Evolutionary conservation across 2,329 filamentous ascomycete species (phyloP), one percentile per base, ranked within the genome.

Genomic region (Emergomyces africanus): DNA sequence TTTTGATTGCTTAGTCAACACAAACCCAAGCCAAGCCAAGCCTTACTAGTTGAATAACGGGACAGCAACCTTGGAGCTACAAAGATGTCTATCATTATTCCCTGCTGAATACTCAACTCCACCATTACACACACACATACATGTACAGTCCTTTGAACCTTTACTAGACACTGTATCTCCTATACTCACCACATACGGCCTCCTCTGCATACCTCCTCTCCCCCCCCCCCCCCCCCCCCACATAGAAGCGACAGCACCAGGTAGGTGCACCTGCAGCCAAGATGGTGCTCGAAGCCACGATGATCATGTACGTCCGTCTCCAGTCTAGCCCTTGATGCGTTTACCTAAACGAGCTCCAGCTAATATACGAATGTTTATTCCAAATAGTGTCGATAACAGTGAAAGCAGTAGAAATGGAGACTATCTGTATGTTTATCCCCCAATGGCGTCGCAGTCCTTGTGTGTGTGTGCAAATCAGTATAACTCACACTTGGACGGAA

Each of bases 231-330:
- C n/a, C n/a, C n/a, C n/a, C n/a, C n/a, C n/a, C n/a, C n/a, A n/a
- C 37, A 6, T n/a, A 33, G 10, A 28, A 30, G 6, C 10, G 6
- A 12, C 35, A 42, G 53, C 53, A 30, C 53, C 23, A 44, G 56
- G 61, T 23, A 44, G 56, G 61, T 63, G 63, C 71, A 68, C 71
- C 60, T 64, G 68, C 74, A 74, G 77, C 74, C 84, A 91, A 81
- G 71, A 99, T 99, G 94, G 89, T 87, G 77, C 86, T 99, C 77
- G 94, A 99, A 85, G 95, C 94, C 79, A 95, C 95, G 64, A 97
- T 99, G 91, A 89, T 99, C 75, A 86, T 97, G 82, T 75, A 86
- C 97, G 82, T 77, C 63, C 60, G 74, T 72, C 63, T 37, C 44
- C 14, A 44, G 9, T 55, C 20, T 25, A 37, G 39, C 46, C 55